These are phyloP conservation scores for Populus ilicifolia DNA, from an alignment of 345 rosid genomes.

Conservation along the genomic window DNA sequence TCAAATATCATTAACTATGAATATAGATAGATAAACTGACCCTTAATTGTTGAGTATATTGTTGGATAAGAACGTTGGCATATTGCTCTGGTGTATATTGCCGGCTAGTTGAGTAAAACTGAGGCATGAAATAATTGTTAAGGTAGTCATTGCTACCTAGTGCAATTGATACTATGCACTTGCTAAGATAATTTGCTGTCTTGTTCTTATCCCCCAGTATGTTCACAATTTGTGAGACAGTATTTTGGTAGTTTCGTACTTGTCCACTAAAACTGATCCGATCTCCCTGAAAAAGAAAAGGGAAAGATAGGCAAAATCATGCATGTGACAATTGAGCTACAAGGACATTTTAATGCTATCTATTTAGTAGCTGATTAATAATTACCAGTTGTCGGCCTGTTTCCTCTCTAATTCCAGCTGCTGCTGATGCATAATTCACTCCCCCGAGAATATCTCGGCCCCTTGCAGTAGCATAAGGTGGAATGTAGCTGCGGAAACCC, in stretches of 20 bases:
- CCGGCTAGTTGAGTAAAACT: conserved; percentile 42
- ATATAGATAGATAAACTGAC: conserved; percentile 21
- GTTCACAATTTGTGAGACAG: conserved; percentile 54
- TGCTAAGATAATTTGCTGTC: conserved; percentile 55
- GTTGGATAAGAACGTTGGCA: conserved; percentile 53
- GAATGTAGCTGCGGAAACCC: conserved; percentile 59
- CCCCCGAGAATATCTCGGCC: conserved; percentile 58
- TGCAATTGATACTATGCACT: conserved; percentile 66
- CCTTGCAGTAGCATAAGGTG: conserved; percentile 47
- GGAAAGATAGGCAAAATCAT: background rate
- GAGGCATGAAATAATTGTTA: conserved; percentile 90
- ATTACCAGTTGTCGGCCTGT: conserved; percentile 76
- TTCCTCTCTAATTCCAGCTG: conserved; percentile 82
- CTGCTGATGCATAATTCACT: conserved; percentile 82
- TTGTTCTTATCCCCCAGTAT: conserved; percentile 51
- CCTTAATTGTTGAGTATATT: conserved; percentile 55
- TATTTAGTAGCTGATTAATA: background rate
- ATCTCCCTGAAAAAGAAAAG: conserved; percentile 47
- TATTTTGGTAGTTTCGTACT: conserved; percentile 55
- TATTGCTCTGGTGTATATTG: conserved; percentile 55
- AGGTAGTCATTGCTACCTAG: conserved; percentile 95
- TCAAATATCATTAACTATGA: background rate
- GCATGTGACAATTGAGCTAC: background rate
- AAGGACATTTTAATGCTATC: background rate
- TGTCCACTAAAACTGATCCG: conserved; percentile 73